Conservation (phyloP, 345 rosid genomes). For the Garcia nutans region DNA sequence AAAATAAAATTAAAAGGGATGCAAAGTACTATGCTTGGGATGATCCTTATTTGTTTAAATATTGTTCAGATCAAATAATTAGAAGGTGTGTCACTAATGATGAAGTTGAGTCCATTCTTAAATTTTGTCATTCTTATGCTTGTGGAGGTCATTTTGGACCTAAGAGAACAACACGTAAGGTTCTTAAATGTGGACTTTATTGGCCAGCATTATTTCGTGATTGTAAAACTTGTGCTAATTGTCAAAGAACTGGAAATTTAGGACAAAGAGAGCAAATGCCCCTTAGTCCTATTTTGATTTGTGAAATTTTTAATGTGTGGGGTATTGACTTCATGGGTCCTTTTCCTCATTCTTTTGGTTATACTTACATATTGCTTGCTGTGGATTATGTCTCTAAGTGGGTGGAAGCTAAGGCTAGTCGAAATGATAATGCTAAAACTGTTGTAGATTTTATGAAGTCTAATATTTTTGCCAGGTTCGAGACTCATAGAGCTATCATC, state of each 20-base stretch:
- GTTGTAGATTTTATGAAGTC: neutral
- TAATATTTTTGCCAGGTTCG: neutral
- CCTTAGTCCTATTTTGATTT: neutral
- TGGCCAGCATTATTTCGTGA: conserved; percentile 2
- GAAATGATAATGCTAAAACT: neutral
- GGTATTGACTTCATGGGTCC: neutral
- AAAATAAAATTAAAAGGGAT: no score
- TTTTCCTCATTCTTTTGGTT: no score
- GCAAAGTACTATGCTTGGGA: no score
- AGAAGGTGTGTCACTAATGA: neutral
- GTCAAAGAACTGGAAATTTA: conserved; percentile 6
- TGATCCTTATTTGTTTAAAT: no score
- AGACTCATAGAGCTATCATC: no score
- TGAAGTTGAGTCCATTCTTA: neutral
- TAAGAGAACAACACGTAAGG: neutral
- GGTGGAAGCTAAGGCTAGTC: neutral
- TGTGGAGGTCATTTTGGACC: neutral
- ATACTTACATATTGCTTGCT: no score
- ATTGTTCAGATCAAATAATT: neutral
- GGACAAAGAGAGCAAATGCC: neutral
- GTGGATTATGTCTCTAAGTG: neutral
- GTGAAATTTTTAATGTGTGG: neutral
- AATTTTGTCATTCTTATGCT: neutral
- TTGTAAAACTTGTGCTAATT: neutral
- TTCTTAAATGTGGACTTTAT: neutral